phyloP scores from a whole-genome alignment of 441 rosid species.

The Arabidopsis lyrata region DNA sequence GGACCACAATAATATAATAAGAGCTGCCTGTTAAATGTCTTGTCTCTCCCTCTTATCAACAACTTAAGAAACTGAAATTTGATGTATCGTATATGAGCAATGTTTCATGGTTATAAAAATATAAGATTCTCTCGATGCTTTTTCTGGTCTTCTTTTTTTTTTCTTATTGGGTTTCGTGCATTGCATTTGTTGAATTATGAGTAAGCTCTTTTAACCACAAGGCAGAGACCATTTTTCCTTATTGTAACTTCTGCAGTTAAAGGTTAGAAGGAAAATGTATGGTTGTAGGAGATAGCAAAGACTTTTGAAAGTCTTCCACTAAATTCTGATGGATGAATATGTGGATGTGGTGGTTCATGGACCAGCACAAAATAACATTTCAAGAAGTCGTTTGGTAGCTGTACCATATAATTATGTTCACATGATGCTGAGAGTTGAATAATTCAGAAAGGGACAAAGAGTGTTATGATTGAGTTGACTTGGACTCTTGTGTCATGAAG shows the following conservation, averaged over 20 bases:
- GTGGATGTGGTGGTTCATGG: slow-evolving; percentile 39
- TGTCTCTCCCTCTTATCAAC: slow-evolving; percentile 2
- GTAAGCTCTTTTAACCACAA: neutral
- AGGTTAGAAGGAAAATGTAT: slow-evolving; percentile 20
- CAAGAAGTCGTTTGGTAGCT: slow-evolving; percentile 21
- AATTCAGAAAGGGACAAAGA: slow-evolving; percentile 24
- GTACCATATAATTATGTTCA: slow-evolving; percentile 17
- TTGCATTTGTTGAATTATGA: neutral
- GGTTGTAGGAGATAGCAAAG: slow-evolving; percentile 31
- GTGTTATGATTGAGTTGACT: slow-evolving; percentile 3
- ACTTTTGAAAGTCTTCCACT: slow-evolving; percentile 39
- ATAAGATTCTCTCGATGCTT: slow-evolving; percentile 10
- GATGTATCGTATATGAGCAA: slow-evolving; percentile 15
- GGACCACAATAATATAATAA: neutral
- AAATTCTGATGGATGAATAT: slow-evolving; percentile 25
- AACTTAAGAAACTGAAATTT: slow-evolving; percentile 4
- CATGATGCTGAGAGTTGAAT: slow-evolving; percentile 27
- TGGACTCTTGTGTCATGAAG: slow-evolving; percentile 24
- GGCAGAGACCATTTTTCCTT: slow-evolving; percentile 19
- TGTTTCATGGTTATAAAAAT: neutral
- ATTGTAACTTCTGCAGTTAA: slow-evolving; percentile 18
- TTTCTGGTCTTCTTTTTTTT: neutral
- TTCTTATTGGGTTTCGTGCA: neutral
- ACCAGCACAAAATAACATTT: slow-evolving; percentile 23
- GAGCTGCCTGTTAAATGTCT: neutral